Evolutionary conservation across 805 yeast species (phyloP).

Genomic region (Saccharomycopsis sp.): DNA sequence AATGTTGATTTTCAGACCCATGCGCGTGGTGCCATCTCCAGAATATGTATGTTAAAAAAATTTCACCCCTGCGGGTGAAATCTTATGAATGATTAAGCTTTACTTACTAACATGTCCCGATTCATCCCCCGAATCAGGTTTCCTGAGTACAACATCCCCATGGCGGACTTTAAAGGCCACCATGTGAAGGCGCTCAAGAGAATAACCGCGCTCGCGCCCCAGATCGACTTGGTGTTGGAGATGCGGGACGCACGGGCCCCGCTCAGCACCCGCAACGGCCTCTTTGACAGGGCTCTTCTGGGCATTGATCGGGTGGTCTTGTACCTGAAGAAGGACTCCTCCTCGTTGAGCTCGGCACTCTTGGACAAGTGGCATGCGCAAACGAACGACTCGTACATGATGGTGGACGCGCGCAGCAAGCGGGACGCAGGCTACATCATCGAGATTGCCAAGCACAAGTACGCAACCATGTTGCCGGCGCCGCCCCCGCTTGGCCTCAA

Average conservation of each 20-base stretch:
- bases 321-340: slow-evolving; percentile 69
- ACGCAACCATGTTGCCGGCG: slow-evolving; percentile 41
- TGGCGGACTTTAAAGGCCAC: slow-evolving; percentile 85
- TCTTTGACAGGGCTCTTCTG: slow-evolving; percentile 59
- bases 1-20: too few relatives aligned
- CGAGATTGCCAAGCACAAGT: slow-evolving; percentile 37
- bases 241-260: slow-evolving; percentile 90
- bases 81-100: too few relatives aligned
- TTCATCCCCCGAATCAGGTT: slow-evolving; percentile 67
- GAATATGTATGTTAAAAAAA: too few relatives aligned
- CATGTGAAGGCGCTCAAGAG: slow-evolving; percentile 69
- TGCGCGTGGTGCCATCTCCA: too few relatives aligned
- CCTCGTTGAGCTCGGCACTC: slow-evolving; percentile 34
- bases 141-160: slow-evolving; percentile 59
- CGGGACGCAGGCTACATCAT: slow-evolving; percentile 44
- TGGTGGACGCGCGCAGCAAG: slow-evolving; percentile 48
- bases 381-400: slow-evolving; percentile 38
- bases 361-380: slow-evolving; percentile 41
- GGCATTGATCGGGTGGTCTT: slow-evolving; percentile 43
- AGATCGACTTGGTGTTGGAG: slow-evolving; percentile 74
- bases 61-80: too few relatives aligned
- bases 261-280: slow-evolving; percentile 64
- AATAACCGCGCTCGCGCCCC: slow-evolving; percentile 63
- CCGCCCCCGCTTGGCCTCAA: slow-evolving; percentile 80
- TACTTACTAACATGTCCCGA: slow-evolving; percentile 1